phyloP scores from a whole-genome alignment of 495 filamentous ascomycete genomes.

The Xylaria venustula region DNA sequence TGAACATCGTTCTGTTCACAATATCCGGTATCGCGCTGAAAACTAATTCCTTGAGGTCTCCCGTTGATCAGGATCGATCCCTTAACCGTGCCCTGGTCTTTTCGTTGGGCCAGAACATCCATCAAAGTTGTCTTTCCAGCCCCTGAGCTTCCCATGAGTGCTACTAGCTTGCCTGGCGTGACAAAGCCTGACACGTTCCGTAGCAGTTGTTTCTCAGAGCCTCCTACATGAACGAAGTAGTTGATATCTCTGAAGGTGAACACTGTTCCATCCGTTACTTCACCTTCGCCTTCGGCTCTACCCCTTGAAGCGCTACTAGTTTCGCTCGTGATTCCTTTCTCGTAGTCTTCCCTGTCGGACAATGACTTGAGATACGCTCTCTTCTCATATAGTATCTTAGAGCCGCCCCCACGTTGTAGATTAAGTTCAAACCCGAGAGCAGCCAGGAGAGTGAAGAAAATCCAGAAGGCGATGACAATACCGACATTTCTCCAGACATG shows the following conservation, averaged over 20 bases:
- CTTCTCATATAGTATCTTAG: slow-evolving; percentile 63
- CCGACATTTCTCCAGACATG: slow-evolving; percentile 74
- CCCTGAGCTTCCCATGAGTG: slow-evolving; percentile 51
- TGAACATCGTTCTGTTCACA: slow-evolving; percentile 82
- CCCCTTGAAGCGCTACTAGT: slow-evolving; percentile 6
- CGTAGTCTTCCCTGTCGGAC: slow-evolving; percentile 22
- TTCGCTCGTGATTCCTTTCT: slow-evolving; percentile 17
- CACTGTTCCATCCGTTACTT: slow-evolving; percentile 36
- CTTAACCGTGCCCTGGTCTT: slow-evolving; percentile 48
- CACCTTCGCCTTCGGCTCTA: slow-evolving; percentile 13
- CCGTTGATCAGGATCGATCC: slow-evolving; percentile 70
- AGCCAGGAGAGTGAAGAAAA: slow-evolving; percentile 59
- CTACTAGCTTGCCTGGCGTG: slow-evolving; percentile 65
- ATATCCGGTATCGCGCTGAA: slow-evolving; percentile 82
- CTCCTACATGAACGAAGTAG: slow-evolving; percentile 66
- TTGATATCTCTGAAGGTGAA: slow-evolving; percentile 71
- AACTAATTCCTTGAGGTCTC: slow-evolving; percentile 61
- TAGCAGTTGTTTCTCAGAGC: slow-evolving; percentile 57
- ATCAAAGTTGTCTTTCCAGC: slow-evolving; percentile 50
- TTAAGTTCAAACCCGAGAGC: slow-evolving; percentile 67
- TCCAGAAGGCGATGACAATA: slow-evolving; percentile 64
- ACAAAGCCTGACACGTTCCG: slow-evolving; percentile 68
- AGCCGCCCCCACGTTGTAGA: slow-evolving; percentile 70
- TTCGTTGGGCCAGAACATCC: slow-evolving; percentile 67
- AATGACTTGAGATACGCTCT: slow-evolving; percentile 24